Conservation (phyloP, 768 basidiomycete genomes). For the Chiua virens region DNA sequence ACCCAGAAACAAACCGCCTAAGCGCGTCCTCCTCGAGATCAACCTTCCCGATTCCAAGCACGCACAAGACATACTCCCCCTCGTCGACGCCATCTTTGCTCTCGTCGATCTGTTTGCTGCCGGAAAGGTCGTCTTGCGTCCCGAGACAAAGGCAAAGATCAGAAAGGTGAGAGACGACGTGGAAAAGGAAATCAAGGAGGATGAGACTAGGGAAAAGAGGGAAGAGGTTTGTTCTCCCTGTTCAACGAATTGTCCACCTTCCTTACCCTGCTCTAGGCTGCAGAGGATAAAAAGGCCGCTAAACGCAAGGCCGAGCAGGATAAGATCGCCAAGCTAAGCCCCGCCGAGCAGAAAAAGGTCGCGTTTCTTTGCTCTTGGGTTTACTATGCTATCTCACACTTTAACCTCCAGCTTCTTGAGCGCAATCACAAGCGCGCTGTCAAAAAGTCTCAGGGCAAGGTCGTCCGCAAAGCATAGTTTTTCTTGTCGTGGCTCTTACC, state of each 20-base stretch:
- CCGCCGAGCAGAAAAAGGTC: conserved; percentile 84
- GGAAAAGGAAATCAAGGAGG: conserved; percentile 66
- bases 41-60: conserved; percentile 50
- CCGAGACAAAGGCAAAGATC: conserved; percentile 81
- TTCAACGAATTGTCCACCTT: neutral
- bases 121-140: conserved; percentile 57
- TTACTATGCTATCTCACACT: conserved; percentile 1
- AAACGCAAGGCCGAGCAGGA: conserved; percentile 77
- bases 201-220: conserved; percentile 62
- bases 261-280: conserved; percentile 36
- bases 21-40: conserved; percentile 75
- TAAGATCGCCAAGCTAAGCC: conserved; percentile 65
- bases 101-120: conserved; percentile 66
- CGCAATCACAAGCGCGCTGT: conserved; percentile 74
- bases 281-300: conserved; percentile 68
- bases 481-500: neutral
- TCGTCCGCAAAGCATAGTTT: conserved; percentile 34
- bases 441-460: conserved; percentile 69
- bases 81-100: conserved; percentile 70
- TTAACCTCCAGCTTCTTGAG: conserved; percentile 52
- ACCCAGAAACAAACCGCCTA: conserved; percentile 47
- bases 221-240: conserved; percentile 53
- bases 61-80: conserved; percentile 46
- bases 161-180: conserved; percentile 71
- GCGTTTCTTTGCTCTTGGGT: neutral